Evolutionary conservation across 768 basidiomycete species (phyloP), one percentile per base, ranked within the genome.

Genomic region (Suillus lakei): DNA sequence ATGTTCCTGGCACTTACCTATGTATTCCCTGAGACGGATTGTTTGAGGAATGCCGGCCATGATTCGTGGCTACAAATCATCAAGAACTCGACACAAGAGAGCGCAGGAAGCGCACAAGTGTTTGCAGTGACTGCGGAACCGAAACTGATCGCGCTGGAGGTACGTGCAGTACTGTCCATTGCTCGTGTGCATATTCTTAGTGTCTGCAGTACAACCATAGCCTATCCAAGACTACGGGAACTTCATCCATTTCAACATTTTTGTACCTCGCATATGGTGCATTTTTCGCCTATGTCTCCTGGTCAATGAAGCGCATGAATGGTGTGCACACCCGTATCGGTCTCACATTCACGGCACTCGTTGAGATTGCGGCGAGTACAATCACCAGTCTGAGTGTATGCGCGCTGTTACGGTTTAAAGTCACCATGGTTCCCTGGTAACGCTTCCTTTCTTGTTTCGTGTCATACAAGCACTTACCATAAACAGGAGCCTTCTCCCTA

Each of bases 341-440:
- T 77, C 80, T 99, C 38, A 92, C 94, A 1, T 92, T 98, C 75
- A 98, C 97, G 2, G 97, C 95, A 15, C 81, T 96, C 34, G 91
- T 97, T 26, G 95, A 98, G 78, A 90, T 98, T 50, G 82, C 90
- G 8, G 95, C 93, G 64, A 96, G 95, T 80, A 95, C 97, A 0
- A 88, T 99, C 69, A 98, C 96, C 61, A 95, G 93, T 70, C 83
- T 98, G 54, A 96, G 94, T 72, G 93, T 98, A 39, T 95, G 95
- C 71, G 93, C 95, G 7, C 82, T 99, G 26, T 87, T 93, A 51
- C 94, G 95, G 1, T 95, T 95, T 77, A 90, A 88, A 70, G 86
- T 95, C 16, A 95, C 91, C 2, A 90, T 96, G 88, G 92, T 96
- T 30, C 95, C 94, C 51, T 94, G 91, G 94, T 93, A 78, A 69